These are phyloP conservation scores for Exophiala sideris DNA, from an alignment of 2,329 filamentous ascomycete genomes.

Conservation along the genomic window DNA sequence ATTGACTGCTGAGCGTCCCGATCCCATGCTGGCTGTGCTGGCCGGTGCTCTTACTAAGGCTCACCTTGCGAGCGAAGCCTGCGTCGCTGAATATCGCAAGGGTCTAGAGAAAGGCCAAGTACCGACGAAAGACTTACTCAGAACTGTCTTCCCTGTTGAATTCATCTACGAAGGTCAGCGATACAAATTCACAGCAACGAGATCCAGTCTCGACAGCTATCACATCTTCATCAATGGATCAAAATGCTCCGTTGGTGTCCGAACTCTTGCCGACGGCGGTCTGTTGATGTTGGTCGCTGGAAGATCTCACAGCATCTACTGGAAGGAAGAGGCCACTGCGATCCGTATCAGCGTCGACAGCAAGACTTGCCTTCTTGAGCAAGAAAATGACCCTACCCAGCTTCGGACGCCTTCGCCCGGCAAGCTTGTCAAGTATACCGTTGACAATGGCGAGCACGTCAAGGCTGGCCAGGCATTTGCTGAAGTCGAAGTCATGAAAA, in stretches of 20 bases:
- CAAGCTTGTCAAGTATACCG: conserved; percentile 96
- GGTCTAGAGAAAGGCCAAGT: conserved; percentile 97
- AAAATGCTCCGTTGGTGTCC: conserved; percentile 88
- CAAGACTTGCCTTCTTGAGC: conserved; percentile 96
- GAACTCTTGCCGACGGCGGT: conserved; percentile 89
- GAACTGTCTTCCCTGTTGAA: conserved; percentile 95
- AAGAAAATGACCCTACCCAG: conserved; percentile 98
- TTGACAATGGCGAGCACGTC: conserved; percentile 93
- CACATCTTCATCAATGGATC: conserved; percentile 99
- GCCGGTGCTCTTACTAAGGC: conserved; percentile 94
- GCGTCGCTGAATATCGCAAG: conserved; percentile 79
- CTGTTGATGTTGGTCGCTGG: conserved; percentile 86
- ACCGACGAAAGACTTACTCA: conserved; percentile 90
- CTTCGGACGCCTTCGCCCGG: conserved; percentile 90
- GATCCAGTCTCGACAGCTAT: conserved; percentile 89
- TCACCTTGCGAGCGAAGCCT: conserved; percentile 87
- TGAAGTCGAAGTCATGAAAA: conserved; percentile 99
- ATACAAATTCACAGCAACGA: conserved; percentile 97
- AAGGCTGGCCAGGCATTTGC: conserved; percentile 89
- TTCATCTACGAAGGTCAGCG: conserved; percentile 97
- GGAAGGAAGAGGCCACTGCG: conserved; percentile 97
- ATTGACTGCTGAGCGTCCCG: conserved; percentile 90
- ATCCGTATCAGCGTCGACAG: conserved; percentile 94
- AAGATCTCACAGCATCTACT: conserved; percentile 97
- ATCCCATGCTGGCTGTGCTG: conserved; percentile 88